Evolutionary conservation across 805 yeast genomes (phyloP).

Genomic region (Zygosaccharomyces siamensis): DNA sequence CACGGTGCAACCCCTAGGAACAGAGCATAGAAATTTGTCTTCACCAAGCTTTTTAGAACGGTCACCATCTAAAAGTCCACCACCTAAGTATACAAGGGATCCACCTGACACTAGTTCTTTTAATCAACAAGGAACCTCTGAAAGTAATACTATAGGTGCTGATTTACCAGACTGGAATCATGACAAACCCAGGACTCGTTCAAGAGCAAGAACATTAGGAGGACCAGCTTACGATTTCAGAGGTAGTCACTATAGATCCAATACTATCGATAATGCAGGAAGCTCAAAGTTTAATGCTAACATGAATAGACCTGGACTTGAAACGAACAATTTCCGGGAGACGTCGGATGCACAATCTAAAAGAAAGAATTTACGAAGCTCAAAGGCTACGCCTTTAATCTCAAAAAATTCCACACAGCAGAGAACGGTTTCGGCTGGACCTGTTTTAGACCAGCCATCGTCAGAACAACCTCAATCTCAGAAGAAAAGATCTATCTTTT

Average conservation of each 20-base stretch:
- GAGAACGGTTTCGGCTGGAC: slow-evolving; percentile 13
- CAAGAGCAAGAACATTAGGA: background rate
- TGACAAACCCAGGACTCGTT: background rate
- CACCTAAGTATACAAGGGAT: background rate
- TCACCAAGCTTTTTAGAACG: background rate
- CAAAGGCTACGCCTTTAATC: background rate
- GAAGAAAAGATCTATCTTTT: slow-evolving; percentile 25
- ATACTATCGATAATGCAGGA: background rate
- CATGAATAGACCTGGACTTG: background rate
- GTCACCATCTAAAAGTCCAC: background rate
- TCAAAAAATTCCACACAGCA: slow-evolving; percentile 13
- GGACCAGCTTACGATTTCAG: background rate
- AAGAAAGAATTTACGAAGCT: slow-evolving; percentile 8
- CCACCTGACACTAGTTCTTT: background rate
- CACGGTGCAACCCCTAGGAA: background rate
- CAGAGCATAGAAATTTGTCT: background rate
- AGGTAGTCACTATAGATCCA: background rate
- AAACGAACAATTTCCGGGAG: background rate
- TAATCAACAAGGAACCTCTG: background rate
- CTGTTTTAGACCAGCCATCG: slow-evolving; percentile 7
- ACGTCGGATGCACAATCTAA: background rate
- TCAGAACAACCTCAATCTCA: background rate
- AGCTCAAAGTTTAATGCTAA: background rate
- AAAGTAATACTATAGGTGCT: background rate
- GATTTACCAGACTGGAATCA: background rate